Percentiles rank a stretch among this genome's conserved stretches.
Conservation (phyloP, 805 yeast species). For the Lipomyces yamanashiensis region DNA sequence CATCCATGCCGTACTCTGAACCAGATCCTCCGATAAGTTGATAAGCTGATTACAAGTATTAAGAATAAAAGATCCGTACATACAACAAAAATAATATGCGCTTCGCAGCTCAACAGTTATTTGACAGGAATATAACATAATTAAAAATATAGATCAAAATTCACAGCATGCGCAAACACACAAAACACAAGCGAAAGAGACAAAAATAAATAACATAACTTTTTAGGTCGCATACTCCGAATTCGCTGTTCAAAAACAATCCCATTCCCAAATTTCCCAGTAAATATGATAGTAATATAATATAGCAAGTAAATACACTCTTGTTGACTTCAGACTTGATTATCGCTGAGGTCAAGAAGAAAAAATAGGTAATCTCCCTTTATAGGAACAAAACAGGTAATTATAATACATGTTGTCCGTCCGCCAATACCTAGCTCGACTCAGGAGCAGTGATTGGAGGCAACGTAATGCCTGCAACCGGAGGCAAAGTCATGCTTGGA, state of each 20-base stretch:
- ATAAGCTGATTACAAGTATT: conserved; percentile 1
- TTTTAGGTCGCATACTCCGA: conserved; percentile 20
- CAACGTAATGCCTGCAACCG: conserved; percentile 19
- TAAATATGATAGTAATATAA: conserved; percentile 8
- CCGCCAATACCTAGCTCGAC: neutral
- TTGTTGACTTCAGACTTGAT: neutral
- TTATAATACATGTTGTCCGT: conserved; percentile 2
- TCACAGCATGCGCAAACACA: neutral
- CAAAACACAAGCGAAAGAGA: neutral
- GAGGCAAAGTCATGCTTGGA: conserved; percentile 14
- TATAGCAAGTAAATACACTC: neutral
- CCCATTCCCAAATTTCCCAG: conserved; percentile 21
- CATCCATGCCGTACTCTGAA: neutral
- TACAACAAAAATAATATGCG: neutral
- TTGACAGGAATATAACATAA: neutral
- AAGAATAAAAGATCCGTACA: neutral
- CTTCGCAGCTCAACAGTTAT: neutral
- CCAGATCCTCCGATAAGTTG: neutral
- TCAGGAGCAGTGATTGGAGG: conserved; percentile 28
- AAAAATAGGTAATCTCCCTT: neutral
- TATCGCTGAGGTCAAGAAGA: neutral
- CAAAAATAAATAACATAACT: conserved; percentile 2
- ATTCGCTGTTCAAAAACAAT: conserved; percentile 3
- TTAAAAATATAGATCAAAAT: neutral
- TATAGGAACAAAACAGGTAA: neutral